Percentiles rank a stretch among this genome's conserved stretches.
Evolutionary conservation across 1,284 basidiomycete species (phyloP).

Genomic region (Boletus sp.): DNA sequence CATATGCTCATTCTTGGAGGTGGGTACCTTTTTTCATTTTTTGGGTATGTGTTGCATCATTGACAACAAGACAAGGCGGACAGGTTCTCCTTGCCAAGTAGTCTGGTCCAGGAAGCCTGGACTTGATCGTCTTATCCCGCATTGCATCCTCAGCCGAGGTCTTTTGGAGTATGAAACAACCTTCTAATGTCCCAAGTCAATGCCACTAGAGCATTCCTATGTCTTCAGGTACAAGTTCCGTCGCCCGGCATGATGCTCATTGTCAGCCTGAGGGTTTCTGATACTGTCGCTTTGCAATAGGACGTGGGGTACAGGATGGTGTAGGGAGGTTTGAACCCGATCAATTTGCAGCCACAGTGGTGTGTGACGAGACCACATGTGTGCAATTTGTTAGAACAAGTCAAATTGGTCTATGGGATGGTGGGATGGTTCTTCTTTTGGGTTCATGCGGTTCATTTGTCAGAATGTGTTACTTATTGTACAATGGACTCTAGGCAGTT

Average conservation of each 20-base stretch:
- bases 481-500: too few relatives aligned
- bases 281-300: slow-evolving; percentile 37
- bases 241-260: fast-evolving
- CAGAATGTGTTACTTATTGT: too few relatives aligned
- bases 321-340: slow-evolving; percentile 60
- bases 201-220: slow-evolving; percentile 64
- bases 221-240: slow-evolving; percentile 58
- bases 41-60: too few relatives aligned
- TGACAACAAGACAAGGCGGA: slow-evolving; percentile 35
- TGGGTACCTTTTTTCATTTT: slow-evolving; percentile 8
- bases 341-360: slow-evolving; percentile 71
- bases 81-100: slow-evolving; percentile 62
- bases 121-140: slow-evolving; percentile 63
- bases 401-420: background rate
- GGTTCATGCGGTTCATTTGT: too few relatives aligned
- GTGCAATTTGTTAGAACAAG: slow-evolving; percentile 48
- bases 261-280: background rate
- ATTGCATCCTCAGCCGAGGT: slow-evolving; percentile 62
- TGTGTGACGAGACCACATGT: slow-evolving; percentile 65
- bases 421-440: too few relatives aligned
- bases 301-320: slow-evolving; percentile 66
- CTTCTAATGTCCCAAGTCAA: slow-evolving; percentile 45
- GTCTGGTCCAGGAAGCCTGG: slow-evolving; percentile 55
- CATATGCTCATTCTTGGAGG: slow-evolving; percentile 53
- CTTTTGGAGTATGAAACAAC: slow-evolving; percentile 61